Conservation (phyloP, 805 yeast genomes). For the Candida alai region DNA sequence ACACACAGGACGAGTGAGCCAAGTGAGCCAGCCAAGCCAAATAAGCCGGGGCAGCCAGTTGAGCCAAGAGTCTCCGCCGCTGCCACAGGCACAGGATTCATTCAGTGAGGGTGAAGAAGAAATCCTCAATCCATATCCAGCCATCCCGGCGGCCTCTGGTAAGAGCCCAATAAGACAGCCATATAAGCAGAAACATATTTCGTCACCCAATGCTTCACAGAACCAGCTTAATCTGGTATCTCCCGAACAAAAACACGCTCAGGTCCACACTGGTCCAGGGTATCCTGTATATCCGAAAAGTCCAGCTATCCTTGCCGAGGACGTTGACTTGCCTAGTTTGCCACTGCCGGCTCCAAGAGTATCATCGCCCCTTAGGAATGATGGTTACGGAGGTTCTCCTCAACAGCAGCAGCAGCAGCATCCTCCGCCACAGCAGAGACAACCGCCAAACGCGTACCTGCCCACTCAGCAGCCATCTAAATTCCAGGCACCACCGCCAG, state of each 20-base stretch:
- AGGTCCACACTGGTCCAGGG: conserved; percentile 1
- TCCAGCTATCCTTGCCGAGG: neutral
- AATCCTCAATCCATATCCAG: conserved; percentile 5
- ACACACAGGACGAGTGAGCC: conserved; percentile 21
- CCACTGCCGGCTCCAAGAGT: neutral
- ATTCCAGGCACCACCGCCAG: conserved; percentile 3
- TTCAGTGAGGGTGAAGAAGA: conserved; percentile 3
- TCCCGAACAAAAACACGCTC: conserved; percentile 7
- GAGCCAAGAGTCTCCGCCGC: no score
- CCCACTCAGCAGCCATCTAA: conserved; percentile 5
- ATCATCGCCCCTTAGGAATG: conserved; percentile 1
- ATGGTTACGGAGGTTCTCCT: conserved; percentile 4
- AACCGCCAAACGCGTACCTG: conserved; percentile 8
- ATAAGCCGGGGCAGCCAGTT: no score
- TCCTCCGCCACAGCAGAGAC: conserved; percentile 12
- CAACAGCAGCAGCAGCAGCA: conserved; percentile 16
- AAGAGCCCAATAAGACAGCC: no score
- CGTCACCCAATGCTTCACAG: conserved; percentile 29
- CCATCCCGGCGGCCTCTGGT: conserved; percentile 2
- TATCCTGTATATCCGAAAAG: conserved; percentile 10
- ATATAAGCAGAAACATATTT: conserved; percentile 28
- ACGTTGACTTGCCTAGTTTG: neutral
- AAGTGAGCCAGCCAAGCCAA: conserved; percentile 17
- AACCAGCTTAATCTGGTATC: conserved; percentile 15
- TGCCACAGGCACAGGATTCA: no score